Evolutionary conservation across 148 eudicot species (phyloP).

Genomic region (Polygonum aviculare): DNA sequence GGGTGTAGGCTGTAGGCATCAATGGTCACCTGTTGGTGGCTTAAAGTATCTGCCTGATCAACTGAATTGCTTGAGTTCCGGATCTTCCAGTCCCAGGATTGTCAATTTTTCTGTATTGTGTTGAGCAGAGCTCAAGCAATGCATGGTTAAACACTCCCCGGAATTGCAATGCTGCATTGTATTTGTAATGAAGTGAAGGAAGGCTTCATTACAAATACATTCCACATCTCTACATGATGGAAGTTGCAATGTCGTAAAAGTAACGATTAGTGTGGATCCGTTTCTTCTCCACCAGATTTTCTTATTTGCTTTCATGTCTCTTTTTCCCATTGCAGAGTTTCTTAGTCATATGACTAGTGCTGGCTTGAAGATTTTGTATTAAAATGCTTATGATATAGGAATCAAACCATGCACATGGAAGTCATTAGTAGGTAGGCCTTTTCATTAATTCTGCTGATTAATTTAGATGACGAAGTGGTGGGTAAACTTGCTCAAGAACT

Average conservation of each 20-base stretch:
- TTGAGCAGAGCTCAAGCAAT: constrained; percentile 10
- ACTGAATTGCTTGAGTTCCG: neutral
- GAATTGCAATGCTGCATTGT: neutral
- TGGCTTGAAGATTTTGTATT: constrained; percentile 25
- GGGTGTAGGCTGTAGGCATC: neutral
- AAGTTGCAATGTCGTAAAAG: neutral
- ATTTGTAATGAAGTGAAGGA: neutral
- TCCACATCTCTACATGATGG: constrained; percentile 1
- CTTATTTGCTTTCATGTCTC: constrained; percentile 18
- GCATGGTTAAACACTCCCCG: neutral
- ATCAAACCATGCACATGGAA: constrained; percentile 9
- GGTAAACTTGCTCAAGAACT: constrained; percentile 27
- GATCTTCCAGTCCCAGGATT: neutral
- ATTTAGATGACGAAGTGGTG: constrained; percentile 16
- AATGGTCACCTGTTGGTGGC: neutral
- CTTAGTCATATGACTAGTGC: constrained; percentile 29
- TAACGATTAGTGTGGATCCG: neutral
- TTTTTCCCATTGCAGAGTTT: constrained; percentile 43
- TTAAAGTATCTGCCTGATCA: neutral
- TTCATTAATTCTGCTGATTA: neutral
- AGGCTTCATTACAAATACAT: constrained; percentile 5
- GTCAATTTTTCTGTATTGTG: neutral
- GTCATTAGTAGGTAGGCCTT: constrained; percentile 24
- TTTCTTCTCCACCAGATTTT: constrained; percentile 7
- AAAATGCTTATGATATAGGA: constrained; percentile 19